These are phyloP conservation scores for Cladosporium oxysporum DNA, from an alignment of 2,329 filamentous ascomycete species.

Conservation along the genomic window DNA sequence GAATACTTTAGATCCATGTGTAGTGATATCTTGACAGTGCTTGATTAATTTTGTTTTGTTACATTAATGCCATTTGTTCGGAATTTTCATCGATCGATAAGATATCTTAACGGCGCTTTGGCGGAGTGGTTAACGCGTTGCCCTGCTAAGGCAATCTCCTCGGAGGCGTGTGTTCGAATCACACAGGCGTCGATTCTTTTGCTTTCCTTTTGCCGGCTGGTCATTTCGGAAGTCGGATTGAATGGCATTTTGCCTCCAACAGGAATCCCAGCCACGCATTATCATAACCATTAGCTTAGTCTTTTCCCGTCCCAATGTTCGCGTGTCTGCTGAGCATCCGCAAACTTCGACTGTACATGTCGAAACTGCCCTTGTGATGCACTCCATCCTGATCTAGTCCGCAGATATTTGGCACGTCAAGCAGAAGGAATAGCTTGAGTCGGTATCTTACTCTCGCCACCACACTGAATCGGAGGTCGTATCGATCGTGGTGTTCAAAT, in stretches of 20 bases:
- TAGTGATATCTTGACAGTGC: too few relatives aligned
- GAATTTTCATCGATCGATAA: neutral
- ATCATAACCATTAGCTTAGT: neutral
- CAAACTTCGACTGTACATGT: neutral
- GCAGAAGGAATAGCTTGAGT: neutral
- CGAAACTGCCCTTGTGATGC: neutral
- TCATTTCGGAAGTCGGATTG: neutral
- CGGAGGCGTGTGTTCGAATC: constrained; percentile 44
- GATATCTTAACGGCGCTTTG: neutral
- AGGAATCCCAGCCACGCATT: neutral
- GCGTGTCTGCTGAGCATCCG: neutral
- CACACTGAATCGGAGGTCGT: neutral
- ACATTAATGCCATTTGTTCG: too few relatives aligned
- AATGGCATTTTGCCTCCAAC: neutral
- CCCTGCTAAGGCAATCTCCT: neutral
- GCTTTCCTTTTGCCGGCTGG: neutral
- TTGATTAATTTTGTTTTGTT: too few relatives aligned
- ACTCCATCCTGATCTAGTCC: neutral
- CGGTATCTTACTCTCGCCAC: neutral
- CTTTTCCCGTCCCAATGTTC: neutral
- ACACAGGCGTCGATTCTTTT: constrained; percentile 36
- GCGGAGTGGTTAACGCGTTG: neutral
- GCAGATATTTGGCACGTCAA: neutral
- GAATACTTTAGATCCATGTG: too few relatives aligned
- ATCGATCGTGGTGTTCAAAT: neutral